These are phyloP conservation scores for Aspergillus viridinutans DNA, from an alignment of 2,329 filamentous ascomycete genomes.

Conservation along the genomic window DNA sequence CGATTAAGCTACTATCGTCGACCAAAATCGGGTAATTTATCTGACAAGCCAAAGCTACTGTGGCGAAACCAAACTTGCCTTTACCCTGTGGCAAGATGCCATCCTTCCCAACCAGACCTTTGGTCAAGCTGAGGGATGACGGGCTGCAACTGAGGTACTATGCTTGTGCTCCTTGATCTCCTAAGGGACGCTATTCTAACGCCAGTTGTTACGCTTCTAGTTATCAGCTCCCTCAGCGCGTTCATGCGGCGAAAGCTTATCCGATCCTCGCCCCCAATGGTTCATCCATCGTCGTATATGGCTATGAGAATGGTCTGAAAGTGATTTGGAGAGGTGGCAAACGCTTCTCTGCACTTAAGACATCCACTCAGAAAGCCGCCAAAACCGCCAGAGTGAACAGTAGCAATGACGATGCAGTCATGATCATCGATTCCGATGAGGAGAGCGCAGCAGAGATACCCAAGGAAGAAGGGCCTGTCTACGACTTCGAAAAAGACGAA, in stretches of 20 bases:
- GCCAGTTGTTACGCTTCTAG: conserved; percentile 32
- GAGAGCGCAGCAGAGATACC: conserved; percentile 41
- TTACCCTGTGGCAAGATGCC: conserved; percentile 25
- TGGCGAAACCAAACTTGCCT: conserved; percentile 13
- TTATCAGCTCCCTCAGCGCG: conserved; percentile 57
- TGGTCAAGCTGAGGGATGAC: conserved; percentile 36
- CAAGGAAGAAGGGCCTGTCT: conserved; percentile 17
- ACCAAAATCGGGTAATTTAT: not conserved
- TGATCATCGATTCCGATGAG: conserved; percentile 56
- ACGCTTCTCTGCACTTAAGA: conserved; percentile 38
- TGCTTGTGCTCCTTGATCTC: not conserved
- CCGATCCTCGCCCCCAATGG: conserved; percentile 57
- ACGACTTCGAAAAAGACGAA: conserved; percentile 52
- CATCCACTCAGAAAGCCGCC: conserved; percentile 20
- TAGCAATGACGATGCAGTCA: conserved; percentile 42
- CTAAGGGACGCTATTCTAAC: conserved; percentile 5
- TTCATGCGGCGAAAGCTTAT: conserved; percentile 55
- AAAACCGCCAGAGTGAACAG: conserved; percentile 20
- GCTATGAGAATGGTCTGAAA: conserved; percentile 54
- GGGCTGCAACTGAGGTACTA: conserved; percentile 41
- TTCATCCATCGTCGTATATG: conserved; percentile 59
- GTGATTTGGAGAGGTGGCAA: conserved; percentile 59
- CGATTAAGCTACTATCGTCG: conserved; percentile 6
- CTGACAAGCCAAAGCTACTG: conserved; percentile 1
- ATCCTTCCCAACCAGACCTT: conserved; percentile 33